Percentiles rank a stretch among this genome's conserved stretches.
Evolutionary conservation across 257 asterid species (phyloP).

Genomic region (Leptodermis oblonga): DNA sequence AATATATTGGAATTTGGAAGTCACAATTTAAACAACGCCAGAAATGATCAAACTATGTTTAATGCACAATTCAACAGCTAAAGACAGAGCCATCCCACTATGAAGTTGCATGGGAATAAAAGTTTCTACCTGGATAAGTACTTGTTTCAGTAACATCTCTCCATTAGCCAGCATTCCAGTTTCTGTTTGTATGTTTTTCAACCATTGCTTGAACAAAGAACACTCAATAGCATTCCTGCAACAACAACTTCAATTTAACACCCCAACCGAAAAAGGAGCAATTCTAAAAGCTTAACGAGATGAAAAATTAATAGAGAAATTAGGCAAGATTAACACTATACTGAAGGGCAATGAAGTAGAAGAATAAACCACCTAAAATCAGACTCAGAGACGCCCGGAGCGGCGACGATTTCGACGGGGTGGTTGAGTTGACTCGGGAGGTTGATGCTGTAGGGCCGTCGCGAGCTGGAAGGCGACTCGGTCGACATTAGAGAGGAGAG

Average conservation of each 20-base stretch:
- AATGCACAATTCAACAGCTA: background rate
- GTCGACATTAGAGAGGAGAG: conserved; percentile 46
- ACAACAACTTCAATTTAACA: conserved; percentile 3
- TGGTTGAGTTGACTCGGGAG: conserved; percentile 58
- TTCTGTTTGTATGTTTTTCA: conserved; percentile 63
- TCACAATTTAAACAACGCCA: background rate
- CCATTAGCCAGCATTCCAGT: conserved; percentile 68
- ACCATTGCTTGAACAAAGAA: conserved; percentile 76
- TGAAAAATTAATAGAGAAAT: background rate
- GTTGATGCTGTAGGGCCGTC: conserved; percentile 28
- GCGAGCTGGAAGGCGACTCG: conserved; percentile 39
- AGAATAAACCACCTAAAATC: conserved; percentile 53
- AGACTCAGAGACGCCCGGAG: conserved; percentile 60
- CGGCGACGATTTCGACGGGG: conserved; percentile 57
- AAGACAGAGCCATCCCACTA: background rate
- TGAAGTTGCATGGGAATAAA: conserved; percentile 2
- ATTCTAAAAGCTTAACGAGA: background rate
- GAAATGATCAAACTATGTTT: background rate
- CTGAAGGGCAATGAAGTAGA: background rate
- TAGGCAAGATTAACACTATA: background rate
- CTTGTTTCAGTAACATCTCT: conserved; percentile 55
- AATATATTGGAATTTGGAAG: background rate
- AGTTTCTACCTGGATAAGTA: conserved; percentile 71
- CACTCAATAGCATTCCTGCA: conserved; percentile 85
- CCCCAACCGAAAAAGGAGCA: too few species aligned